Evolutionary conservation across 495 filamentous ascomycete species (phyloP).

Genomic region (Massariosphaeria phaeospora): DNA sequence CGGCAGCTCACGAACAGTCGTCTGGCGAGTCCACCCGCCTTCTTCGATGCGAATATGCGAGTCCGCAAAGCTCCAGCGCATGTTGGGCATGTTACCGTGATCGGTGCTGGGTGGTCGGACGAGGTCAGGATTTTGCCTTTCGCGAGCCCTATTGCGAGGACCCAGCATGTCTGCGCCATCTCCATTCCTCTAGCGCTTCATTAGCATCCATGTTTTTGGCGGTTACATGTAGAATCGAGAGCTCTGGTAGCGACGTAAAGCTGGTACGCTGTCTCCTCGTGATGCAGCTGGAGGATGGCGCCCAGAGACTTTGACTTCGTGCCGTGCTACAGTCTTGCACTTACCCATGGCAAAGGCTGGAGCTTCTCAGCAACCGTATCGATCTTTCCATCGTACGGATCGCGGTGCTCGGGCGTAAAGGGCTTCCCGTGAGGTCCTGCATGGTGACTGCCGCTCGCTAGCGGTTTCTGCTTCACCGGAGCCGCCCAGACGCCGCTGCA

Average conservation of each 20-base stretch:
- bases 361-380: constrained; percentile 55
- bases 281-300: background rate
- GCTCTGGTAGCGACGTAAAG: no score
- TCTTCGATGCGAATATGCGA: constrained; percentile 54
- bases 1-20: constrained; percentile 66
- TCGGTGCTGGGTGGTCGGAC: constrained; percentile 65
- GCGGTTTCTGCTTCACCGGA: constrained; percentile 41
- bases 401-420: constrained; percentile 43
- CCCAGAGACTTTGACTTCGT: no score
- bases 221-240: no score
- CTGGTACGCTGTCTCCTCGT: no score
- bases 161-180: constrained; percentile 58
- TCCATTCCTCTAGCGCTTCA: constrained; percentile 56
- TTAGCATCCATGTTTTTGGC: no score
- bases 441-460: constrained; percentile 29
- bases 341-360: constrained; percentile 54
- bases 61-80: constrained; percentile 68
- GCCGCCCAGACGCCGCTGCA: constrained; percentile 20
- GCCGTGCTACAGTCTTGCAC: constrained; percentile 1
- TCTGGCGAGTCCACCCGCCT: constrained; percentile 66
- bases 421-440: constrained; percentile 31
- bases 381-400: constrained; percentile 49
- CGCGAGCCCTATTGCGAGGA: constrained; percentile 59
- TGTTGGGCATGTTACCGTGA: constrained; percentile 56
- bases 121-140: constrained; percentile 60